Evolutionary conservation across 1,284 basidiomycete species (phyloP).

Genomic region (Apiotrichum mycotoxinovorans): DNA sequence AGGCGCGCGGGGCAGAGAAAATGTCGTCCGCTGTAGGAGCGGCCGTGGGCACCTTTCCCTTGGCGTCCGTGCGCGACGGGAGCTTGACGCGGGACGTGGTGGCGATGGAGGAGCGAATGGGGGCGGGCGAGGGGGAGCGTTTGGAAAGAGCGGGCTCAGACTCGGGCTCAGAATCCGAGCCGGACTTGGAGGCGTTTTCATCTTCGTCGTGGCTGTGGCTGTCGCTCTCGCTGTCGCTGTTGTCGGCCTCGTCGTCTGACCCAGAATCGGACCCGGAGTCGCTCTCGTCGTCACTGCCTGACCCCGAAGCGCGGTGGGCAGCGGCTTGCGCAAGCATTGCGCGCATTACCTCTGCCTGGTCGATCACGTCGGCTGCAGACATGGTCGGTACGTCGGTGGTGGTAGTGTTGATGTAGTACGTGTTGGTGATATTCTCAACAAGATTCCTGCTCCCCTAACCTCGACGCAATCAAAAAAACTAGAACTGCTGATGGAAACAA

Average conservation of each 20-base stretch:
- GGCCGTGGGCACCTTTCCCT: slow-evolving; percentile 17
- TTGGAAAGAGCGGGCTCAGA: not conserved
- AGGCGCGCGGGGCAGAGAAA: slow-evolving; percentile 58
- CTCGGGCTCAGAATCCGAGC: not conserved
- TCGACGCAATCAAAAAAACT: too few species aligned
- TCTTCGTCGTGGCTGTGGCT: slow-evolving; percentile 4
- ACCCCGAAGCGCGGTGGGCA: slow-evolving; percentile 8
- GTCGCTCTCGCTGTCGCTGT: slow-evolving; percentile 19
- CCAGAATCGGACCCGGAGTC: slow-evolving; percentile 16
- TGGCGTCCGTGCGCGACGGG: slow-evolving; percentile 13
- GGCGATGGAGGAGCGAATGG: slow-evolving; percentile 10
- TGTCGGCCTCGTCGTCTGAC: slow-evolving; percentile 2
- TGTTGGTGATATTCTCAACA: not conserved
- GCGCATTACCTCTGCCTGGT: slow-evolving; percentile 40
- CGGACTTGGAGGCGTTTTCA: slow-evolving; percentile 2
- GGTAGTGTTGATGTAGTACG: too few species aligned
- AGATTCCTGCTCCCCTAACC: too few species aligned
- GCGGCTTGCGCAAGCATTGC: slow-evolving; percentile 48
- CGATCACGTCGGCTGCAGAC: slow-evolving; percentile 22
- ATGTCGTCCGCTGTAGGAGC: slow-evolving; percentile 38
- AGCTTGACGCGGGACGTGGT: slow-evolving; percentile 29
- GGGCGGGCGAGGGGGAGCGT: not conserved
- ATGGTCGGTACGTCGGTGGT: not conserved
- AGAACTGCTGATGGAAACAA: too few species aligned
- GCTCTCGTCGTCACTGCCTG: not conserved